phyloP scores from a whole-genome alignment of 768 basidiomycete species.

The Lepiota subincarnata region DNA sequence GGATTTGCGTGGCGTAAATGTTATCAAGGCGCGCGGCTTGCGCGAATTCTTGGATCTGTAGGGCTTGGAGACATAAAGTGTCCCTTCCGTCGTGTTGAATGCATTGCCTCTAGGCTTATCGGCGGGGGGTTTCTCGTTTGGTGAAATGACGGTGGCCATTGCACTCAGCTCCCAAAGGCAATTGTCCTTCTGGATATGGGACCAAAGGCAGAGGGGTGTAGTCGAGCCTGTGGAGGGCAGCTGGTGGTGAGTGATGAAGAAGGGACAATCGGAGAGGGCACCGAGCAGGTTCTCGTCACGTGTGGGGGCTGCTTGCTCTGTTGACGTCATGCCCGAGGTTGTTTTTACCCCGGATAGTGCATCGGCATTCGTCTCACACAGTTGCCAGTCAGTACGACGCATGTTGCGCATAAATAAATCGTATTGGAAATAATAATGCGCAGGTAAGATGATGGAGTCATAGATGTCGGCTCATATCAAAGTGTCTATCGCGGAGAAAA shows the following conservation, averaged over 20 bases:
- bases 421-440: no score
- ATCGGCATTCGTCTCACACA: no score
- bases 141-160: constrained; percentile 14
- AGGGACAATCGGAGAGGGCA: no score
- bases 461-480: constrained; percentile 11
- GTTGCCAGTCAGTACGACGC: no score
- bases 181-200: neutral
- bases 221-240: no score
- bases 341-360: no score
- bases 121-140: constrained; percentile 14
- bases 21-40: constrained; percentile 77
- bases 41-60: constrained; percentile 71
- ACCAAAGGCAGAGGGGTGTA: no score
- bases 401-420: no score
- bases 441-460: neutral
- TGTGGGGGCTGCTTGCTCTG: no score
- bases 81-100: constrained; percentile 57
- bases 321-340: no score
- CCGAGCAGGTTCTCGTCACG: no score
- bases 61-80: constrained; percentile 70
- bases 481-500: constrained; percentile 11
- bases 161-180: neutral
- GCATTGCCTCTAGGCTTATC: constrained; percentile 31
- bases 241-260: no score
- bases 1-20: constrained; percentile 84